These are phyloP conservation scores for Aspergillus ellipticus DNA, from an alignment of 495 filamentous ascomycete genomes.

Conservation along the genomic window DNA sequence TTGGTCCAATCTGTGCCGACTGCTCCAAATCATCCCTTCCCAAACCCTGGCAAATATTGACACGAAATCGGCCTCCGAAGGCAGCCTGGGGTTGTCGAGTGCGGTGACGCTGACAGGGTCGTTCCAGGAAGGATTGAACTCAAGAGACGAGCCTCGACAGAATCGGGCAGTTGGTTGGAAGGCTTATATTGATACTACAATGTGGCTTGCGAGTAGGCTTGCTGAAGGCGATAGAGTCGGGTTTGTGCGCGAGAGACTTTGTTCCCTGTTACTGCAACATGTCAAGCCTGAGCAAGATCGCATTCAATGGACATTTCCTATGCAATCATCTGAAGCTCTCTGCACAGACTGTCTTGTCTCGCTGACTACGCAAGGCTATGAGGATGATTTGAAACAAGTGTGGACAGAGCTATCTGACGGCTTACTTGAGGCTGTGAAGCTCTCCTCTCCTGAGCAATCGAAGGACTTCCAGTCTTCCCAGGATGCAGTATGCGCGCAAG, in stretches of 20 bases:
- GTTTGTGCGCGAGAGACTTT: slow-evolving; percentile 46
- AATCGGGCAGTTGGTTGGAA: slow-evolving; percentile 68
- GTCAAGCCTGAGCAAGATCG: slow-evolving; percentile 44
- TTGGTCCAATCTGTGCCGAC: slow-evolving; percentile 61
- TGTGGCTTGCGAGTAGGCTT: slow-evolving; percentile 45
- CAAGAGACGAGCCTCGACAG: slow-evolving; percentile 66
- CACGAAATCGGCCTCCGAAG: slow-evolving; percentile 34
- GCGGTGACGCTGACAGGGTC: slow-evolving; percentile 52
- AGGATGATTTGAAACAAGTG: slow-evolving; percentile 33
- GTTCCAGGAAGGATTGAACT: slow-evolving; percentile 63
- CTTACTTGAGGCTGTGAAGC: slow-evolving; percentile 59
- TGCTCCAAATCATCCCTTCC: slow-evolving; percentile 59
- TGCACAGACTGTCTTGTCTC: slow-evolving; percentile 36
- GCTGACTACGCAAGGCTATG: slow-evolving; percentile 24
- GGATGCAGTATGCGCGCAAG: slow-evolving; percentile 55
- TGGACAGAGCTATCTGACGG: slow-evolving; percentile 54
- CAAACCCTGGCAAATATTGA: slow-evolving; percentile 47
- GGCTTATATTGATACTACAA: slow-evolving; percentile 60
- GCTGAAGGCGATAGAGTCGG: slow-evolving; percentile 42
- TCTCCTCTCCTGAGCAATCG: slow-evolving; percentile 73
- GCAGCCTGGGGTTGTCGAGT: slow-evolving; percentile 21
- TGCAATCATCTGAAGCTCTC: slow-evolving; percentile 32
- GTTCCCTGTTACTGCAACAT: slow-evolving; percentile 58
- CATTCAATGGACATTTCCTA: slow-evolving; percentile 48
- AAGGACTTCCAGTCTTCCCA: slow-evolving; percentile 71